Percentiles rank a stretch among this genome's conserved stretches.
phyloP scores from a whole-genome alignment of 352 stramenopile species.

The Pythium rhizo-oryzae region DNA sequence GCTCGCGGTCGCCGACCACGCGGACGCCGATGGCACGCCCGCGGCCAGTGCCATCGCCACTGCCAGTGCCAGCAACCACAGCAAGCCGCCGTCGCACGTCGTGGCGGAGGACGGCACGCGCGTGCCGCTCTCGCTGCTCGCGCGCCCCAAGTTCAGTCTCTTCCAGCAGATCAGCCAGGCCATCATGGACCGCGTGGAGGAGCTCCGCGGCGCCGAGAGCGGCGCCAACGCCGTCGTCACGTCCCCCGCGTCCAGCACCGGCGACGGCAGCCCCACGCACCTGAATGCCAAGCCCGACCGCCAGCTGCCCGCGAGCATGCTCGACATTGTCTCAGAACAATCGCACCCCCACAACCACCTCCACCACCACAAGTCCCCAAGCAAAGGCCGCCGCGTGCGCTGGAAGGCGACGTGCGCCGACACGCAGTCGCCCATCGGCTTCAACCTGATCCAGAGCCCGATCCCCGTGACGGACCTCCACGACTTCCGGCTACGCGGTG shows the following conservation, averaged over 20 bases:
- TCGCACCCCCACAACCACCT: neutral
- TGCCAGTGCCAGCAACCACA: neutral
- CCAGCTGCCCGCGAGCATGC: slow-evolving; percentile 67
- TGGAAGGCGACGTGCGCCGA: slow-evolving; percentile 62
- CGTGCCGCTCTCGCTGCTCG: slow-evolving; percentile 63
- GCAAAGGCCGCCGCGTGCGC: slow-evolving; percentile 29
- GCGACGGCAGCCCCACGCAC: slow-evolving; percentile 45
- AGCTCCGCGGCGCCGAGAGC: slow-evolving; percentile 37
- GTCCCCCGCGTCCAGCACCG: slow-evolving; percentile 29
- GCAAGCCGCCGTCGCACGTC: slow-evolving; percentile 11
- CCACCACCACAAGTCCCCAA: neutral
- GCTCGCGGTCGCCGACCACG: slow-evolving; percentile 11
- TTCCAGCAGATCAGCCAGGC: slow-evolving; percentile 81
- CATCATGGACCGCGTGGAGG: slow-evolving; percentile 70
- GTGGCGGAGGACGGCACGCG: slow-evolving; percentile 14
- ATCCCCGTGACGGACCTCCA: slow-evolving; percentile 57
- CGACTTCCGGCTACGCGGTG: slow-evolving; percentile 71
- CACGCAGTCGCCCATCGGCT: slow-evolving; percentile 79
- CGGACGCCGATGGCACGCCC: neutral
- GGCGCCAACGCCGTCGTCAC: slow-evolving; percentile 4
- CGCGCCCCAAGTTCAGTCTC: slow-evolving; percentile 87
- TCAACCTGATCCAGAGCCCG: slow-evolving; percentile 60
- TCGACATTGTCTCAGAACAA: slow-evolving; percentile 46
- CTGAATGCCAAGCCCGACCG: slow-evolving; percentile 37
- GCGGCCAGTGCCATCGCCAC: neutral